A percentile compares a stretch with the other conserved stretches of the same genome.
These are phyloP conservation scores for Auricularia auricula-judae DNA, from an alignment of 768 basidiomycete species.

Conservation along the genomic window DNA sequence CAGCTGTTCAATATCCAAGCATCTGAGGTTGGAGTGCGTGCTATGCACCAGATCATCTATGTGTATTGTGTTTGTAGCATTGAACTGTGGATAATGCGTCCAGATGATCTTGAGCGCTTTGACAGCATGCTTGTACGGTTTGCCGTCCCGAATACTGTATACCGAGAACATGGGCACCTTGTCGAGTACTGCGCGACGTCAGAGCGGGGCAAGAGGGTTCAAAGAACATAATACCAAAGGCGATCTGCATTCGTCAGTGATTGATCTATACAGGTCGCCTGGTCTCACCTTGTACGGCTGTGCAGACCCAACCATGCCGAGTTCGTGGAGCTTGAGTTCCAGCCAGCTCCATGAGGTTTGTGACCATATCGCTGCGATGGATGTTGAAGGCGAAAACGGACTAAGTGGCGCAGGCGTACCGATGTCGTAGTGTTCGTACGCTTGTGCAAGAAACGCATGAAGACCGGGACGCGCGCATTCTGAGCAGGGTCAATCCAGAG, in stretches of 20 bases:
- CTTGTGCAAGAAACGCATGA: slow-evolving; percentile 71
- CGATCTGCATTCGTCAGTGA: slow-evolving; percentile 29
- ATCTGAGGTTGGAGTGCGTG: neutral
- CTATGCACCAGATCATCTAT: slow-evolving; percentile 66
- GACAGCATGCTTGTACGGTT: slow-evolving; percentile 70
- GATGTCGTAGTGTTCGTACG: slow-evolving; percentile 81
- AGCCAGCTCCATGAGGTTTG: slow-evolving; percentile 88
- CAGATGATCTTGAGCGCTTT: slow-evolving; percentile 79
- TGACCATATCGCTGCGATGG: slow-evolving; percentile 33
- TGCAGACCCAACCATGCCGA: slow-evolving; percentile 68
- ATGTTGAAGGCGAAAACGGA: neutral
- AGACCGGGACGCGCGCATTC: slow-evolving; percentile 78
- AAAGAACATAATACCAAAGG: slow-evolving; percentile 37
- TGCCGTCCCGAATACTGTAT: slow-evolving; percentile 60
- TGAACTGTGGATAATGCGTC: slow-evolving; percentile 74
- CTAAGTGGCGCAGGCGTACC: slow-evolving; percentile 30
- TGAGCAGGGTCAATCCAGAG: slow-evolving; percentile 23
- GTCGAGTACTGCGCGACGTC: slow-evolving; percentile 51
- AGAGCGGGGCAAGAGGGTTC: slow-evolving; percentile 3
- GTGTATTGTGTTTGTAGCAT: slow-evolving; percentile 69
- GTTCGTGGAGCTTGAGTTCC: slow-evolving; percentile 76
- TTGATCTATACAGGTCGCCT: neutral
- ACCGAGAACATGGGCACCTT: slow-evolving; percentile 85
- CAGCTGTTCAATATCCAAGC: slow-evolving; percentile 2
- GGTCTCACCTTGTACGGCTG: slow-evolving; percentile 53